Base-by-base conservation (phyloP, 768 basidiomycete species). In the Suillus ampliporus region DNA sequence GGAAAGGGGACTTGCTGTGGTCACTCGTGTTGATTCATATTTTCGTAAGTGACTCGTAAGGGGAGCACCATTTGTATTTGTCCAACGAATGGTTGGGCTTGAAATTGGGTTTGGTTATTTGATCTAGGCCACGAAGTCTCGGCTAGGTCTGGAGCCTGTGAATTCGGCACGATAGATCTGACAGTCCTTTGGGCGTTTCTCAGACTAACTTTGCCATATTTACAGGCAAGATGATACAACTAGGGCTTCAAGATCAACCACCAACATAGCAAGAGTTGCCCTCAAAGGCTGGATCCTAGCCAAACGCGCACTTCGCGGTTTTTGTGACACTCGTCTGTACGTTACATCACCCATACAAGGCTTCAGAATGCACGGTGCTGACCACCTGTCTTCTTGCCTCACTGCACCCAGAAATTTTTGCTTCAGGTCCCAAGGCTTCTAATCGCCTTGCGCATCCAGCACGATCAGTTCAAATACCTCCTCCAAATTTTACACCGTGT, bases 61-160 rank as follows among this genome's bases (percentile, higher is more conserved):
- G 62, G 35, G 5, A 59, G 26, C 26, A 54, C 6, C 31, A 51
- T 51, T n/a, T 51, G 60, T 57, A 61, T 57, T 61, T 61, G 53
- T 61, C 40, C 41, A 23, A 19, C n/a, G 21, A 40, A 28, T 19
- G 41, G 4, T 64, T 41, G 13, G 43, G 14, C 4, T 28, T n/a
- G 23, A 54, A 54, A 37, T 38, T 38, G 35, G 23, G n/a, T 6
- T 52, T 52, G n/a, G 44, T 35, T 51, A 7, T n/a, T 31, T 35
- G 52, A n/a, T 65, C 64, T 47, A 63, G 64, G 54, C 57, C 46
- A 0, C 54, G 65, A 56, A 28, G 54, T 58, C 72, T 65, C 56
- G 74, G 58, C 62, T 7, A 54, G 31, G 74, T 68, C 74, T 69
- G 68, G 73, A 73, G 35, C 63, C 62, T 64, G 66, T 60, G 68